Base-by-base conservation (phyloP, 1,139 yeast genomes). In the Protomyces lactucae-debilis region DNA sequence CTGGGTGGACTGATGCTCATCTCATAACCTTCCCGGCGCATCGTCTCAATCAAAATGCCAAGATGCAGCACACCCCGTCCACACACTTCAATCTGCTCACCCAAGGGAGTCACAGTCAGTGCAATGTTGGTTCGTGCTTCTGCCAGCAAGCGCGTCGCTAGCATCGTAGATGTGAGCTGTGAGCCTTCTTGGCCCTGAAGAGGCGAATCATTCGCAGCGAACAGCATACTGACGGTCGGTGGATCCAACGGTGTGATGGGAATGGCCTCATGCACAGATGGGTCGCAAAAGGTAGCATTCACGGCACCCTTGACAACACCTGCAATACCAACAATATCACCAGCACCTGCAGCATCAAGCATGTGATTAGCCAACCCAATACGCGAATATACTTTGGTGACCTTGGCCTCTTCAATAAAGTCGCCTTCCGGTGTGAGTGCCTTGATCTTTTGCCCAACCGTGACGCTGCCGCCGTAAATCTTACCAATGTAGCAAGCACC, bases 71-170 rank as follows among this genome's bases (percentile, higher is more conserved):
- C 64, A 10, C 64, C 64, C 3, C 64, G 59, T 6, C 64, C 64
- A n/a, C 64, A 40, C 12, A 60, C 64, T 37, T 60, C 64, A 18
- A 60, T 54, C 16, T 46, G 55, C 37, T 60, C 64, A 18, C 59
- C 59, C 25, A 45, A 25, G 3, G 55, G 37, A 12, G 54, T n/a
- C 16, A 60, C 55, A 4, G 51, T 21, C 40, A 60, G 35, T 5
- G 64, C 64, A n/a, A 60, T 57, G n/a, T 60, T 60, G 32, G 64
- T 60, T n/a, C 59, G 55, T 23, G 64, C 64, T 54, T 60, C 64
- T 1, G 64, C 59, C 40, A 52, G 45, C 35, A 60, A 25, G 3
- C 64, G 53, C 4, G 53, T 14, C 3, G 46, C 28, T 6, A 60
- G 55, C 64, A 60, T 54, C 3, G 59, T 45, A 2, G 64, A 54